Conservation (phyloP, 176 grass and related monocot species). For the Musa troglodytarum region DNA sequence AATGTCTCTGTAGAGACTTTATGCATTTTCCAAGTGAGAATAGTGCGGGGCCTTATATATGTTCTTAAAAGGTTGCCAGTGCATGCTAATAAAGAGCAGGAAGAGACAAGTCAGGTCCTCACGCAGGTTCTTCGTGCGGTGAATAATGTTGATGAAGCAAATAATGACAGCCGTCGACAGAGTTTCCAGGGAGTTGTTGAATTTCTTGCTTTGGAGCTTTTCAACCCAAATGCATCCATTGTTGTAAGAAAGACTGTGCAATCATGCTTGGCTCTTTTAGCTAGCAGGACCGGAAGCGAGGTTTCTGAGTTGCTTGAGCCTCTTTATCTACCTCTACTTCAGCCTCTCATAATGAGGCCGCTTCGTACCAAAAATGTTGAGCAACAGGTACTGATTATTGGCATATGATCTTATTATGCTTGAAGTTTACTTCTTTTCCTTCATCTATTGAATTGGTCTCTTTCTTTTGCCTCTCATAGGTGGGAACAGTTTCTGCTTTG, state of each 20-base stretch:
- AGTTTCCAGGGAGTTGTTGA: conserved; percentile 99
- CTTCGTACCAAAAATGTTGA: conserved; percentile 85
- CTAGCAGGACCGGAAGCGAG: conserved; percentile 93
- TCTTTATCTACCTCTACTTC: conserved; percentile 76
- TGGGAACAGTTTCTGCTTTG: conserved; percentile 90
- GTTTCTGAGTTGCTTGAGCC: conserved; percentile 95
- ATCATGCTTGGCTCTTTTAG: conserved; percentile 80
- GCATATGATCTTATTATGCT: conserved; percentile 5
- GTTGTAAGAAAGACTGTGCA: conserved; percentile 93
- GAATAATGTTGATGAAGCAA: conserved; percentile 98
- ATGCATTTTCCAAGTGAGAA: conserved; percentile 87
- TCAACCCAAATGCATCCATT: conserved; percentile 93
- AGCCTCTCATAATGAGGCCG: conserved; percentile 76
- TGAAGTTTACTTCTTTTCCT: neutral
- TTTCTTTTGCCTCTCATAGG: conserved; percentile 38
- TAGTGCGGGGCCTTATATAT: conserved; percentile 77
- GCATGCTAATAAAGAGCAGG: conserved; percentile 99
- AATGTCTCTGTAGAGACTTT: conserved; percentile 94
- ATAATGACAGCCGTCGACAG: conserved; percentile 71
- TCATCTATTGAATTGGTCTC: conserved; percentile 15
- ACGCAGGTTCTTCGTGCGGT: conserved; percentile 86
- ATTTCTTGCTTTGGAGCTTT: conserved; percentile 76
- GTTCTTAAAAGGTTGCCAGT: conserved; percentile 92
- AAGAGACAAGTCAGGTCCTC: conserved; percentile 95
- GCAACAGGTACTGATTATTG: conserved; percentile 55